These are phyloP conservation scores for Pyrenochaeta sp. DNA, from an alignment of 2,329 filamentous ascomycete genomes.

Conservation along the genomic window DNA sequence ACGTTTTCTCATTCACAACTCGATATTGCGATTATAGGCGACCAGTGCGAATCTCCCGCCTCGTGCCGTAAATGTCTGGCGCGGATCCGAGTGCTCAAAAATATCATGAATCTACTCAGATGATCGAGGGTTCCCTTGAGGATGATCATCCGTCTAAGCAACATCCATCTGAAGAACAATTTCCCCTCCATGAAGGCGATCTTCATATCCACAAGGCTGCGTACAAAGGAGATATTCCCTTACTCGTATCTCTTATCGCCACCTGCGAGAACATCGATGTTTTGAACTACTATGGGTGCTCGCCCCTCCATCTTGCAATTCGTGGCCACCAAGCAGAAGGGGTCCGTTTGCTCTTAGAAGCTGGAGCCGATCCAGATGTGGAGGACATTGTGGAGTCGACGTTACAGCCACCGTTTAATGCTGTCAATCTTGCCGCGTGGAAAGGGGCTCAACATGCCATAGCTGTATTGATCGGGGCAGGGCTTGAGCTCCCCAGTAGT, in stretches of 20 bases:
- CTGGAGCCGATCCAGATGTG: conserved; percentile 6
- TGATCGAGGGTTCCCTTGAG: too few species aligned
- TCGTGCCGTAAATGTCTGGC: too few species aligned
- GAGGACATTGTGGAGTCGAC: conserved; percentile 3
- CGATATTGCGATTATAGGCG: too few species aligned
- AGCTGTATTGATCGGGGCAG: conserved; percentile 3
- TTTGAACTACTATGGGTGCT: conserved; percentile 1
- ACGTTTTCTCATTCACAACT: too few species aligned
- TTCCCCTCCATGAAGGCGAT: conserved; percentile 6
- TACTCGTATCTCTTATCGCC: background rate
- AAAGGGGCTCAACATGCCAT: conserved; percentile 8
- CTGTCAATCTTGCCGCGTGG: conserved; percentile 6
- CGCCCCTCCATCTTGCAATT: conserved; percentile 10
- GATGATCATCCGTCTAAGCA: too few species aligned
- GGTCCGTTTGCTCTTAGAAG: conserved; percentile 4
- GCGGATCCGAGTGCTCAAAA: too few species aligned
- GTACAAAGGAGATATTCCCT: conserved; percentile 6
- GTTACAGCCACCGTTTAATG: background rate
- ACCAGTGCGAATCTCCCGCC: too few species aligned
- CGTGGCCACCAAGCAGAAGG: conserved; percentile 5
- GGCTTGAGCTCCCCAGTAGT: background rate
- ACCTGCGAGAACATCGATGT: conserved; percentile 3
- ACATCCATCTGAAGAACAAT: conserved; percentile 2
- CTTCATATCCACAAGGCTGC: conserved; percentile 7
- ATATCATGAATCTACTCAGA: too few species aligned